Evolutionary conservation across 1,284 basidiomycete species (phyloP).

Genomic region (Ustilago loliicola): DNA sequence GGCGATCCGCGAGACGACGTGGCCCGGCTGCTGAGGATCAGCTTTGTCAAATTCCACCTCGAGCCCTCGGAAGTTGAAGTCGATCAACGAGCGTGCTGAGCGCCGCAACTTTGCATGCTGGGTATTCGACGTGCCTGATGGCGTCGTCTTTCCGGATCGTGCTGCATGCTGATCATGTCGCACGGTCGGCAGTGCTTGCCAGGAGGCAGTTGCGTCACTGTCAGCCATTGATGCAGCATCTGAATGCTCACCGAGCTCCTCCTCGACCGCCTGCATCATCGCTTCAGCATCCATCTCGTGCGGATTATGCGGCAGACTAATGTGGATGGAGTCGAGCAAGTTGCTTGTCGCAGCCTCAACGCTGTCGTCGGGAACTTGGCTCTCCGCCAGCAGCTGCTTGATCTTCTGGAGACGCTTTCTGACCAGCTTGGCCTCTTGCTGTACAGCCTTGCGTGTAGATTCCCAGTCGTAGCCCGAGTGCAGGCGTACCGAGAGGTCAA

Average conservation of each 20-base stretch:
- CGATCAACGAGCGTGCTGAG: constrained; percentile 83
- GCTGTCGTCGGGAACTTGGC: constrained; percentile 86
- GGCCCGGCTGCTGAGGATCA: constrained; percentile 21
- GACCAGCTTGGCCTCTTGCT: constrained; percentile 89
- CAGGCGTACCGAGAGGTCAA: constrained; percentile 54
- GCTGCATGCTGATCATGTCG: constrained; percentile 6
- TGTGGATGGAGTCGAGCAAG: constrained; percentile 91
- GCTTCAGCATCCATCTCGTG: constrained; percentile 72
- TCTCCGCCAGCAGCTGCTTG: constrained; percentile 90
- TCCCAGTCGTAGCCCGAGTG: constrained; percentile 85
- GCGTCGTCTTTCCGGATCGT: not conserved
- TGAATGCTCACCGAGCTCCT: constrained; percentile 80
- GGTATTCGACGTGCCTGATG: not conserved
- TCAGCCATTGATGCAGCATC: constrained; percentile 44
- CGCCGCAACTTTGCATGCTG: constrained; percentile 77
- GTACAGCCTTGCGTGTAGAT: constrained; percentile 85
- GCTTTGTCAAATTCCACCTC: constrained; percentile 72
- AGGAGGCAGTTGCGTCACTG: constrained; percentile 47
- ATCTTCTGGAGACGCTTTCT: constrained; percentile 88
- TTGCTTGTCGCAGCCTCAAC: constrained; percentile 83
- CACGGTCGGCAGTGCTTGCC: constrained; percentile 54
- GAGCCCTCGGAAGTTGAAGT: constrained; percentile 81
- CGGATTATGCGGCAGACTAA: constrained; percentile 47
- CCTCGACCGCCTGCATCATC: constrained; percentile 83
- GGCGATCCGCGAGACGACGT: constrained; percentile 51